These are phyloP conservation scores for Kwoniella sp. DNA, from an alignment of 768 basidiomycete species.

Conservation along the genomic window DNA sequence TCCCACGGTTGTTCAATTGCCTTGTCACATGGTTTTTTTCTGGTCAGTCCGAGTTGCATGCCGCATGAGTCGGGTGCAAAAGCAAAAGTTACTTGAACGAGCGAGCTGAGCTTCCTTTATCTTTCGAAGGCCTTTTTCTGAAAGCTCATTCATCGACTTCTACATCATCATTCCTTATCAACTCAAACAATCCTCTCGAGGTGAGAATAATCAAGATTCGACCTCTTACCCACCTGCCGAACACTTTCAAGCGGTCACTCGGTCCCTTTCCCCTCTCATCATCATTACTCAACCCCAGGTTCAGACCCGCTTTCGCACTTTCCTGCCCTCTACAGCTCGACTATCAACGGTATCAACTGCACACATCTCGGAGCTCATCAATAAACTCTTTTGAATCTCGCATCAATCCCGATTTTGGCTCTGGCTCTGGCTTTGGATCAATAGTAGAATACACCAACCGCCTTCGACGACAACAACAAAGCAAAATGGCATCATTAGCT, in stretches of 20 bases:
- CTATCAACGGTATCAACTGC: not conserved
- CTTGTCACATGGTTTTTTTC: not conserved
- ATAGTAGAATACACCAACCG: not conserved
- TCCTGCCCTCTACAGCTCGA: not conserved
- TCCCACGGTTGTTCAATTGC: not conserved
- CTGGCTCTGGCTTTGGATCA: too few relatives aligned
- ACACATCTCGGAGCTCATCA: not conserved
- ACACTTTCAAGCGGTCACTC: not conserved
- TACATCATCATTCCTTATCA: too few relatives aligned
- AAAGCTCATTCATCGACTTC: too few relatives aligned
- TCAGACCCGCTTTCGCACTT: not conserved
- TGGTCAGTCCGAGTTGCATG: too few relatives aligned
- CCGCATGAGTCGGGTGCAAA: not conserved
- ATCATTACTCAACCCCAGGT: too few relatives aligned
- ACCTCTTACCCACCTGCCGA: not conserved
- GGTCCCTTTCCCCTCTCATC: not conserved
- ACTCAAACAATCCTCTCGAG: not conserved
- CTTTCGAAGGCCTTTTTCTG: too few relatives aligned
- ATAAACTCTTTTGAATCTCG: too few relatives aligned
- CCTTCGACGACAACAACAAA: not conserved
- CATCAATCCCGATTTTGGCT: too few relatives aligned
- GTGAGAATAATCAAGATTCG: not conserved
- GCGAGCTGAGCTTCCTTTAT: not conserved
- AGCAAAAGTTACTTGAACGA: not conserved
- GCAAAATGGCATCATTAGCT: conserved; percentile 15